Conservation (phyloP, 352 stramenopile species). For the Phytophthora brassicae region DNA sequence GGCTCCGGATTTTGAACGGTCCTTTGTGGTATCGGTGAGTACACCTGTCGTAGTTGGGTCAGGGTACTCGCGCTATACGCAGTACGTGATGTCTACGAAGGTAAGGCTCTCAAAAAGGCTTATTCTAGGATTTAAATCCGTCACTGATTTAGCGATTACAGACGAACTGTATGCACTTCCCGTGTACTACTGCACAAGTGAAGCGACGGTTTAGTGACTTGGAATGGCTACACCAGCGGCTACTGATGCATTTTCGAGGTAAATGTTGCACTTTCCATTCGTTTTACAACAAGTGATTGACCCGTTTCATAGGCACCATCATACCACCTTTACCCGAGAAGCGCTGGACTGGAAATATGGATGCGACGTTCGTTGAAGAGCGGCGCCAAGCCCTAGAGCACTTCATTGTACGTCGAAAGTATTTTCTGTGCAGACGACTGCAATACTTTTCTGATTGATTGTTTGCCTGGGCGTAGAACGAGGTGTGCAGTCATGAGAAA, state of each 20-base stretch:
- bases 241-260: conserved; percentile 82
- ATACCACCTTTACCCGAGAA: conserved; percentile 89
- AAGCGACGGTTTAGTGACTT: conserved; percentile 90
- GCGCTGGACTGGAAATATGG: conserved; percentile 87
- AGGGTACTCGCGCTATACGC: conserved; percentile 84
- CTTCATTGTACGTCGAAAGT: conserved; percentile 65
- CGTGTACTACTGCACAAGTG: conserved; percentile 71
- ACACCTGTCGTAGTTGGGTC: conserved; percentile 79
- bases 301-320: conserved; percentile 62
- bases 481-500: conserved; percentile 86
- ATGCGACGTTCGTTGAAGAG: conserved; percentile 89
- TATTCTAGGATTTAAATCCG: neutral
- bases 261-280: neutral
- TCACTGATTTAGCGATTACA: conserved; percentile 18
- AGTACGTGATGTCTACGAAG: conserved; percentile 88
- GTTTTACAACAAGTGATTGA: neutral
- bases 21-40: conserved; percentile 75
- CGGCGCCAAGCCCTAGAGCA: conserved; percentile 84
- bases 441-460: neutral
- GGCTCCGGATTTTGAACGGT: conserved; percentile 46
- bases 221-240: conserved; percentile 85
- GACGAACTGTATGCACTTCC: conserved; percentile 72
- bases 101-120: conserved; percentile 25
- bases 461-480: conserved; percentile 52
- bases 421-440: neutral